Conservation (phyloP, 495 filamentous ascomycete genomes). For the Pseudevernia furfuracea region DNA sequence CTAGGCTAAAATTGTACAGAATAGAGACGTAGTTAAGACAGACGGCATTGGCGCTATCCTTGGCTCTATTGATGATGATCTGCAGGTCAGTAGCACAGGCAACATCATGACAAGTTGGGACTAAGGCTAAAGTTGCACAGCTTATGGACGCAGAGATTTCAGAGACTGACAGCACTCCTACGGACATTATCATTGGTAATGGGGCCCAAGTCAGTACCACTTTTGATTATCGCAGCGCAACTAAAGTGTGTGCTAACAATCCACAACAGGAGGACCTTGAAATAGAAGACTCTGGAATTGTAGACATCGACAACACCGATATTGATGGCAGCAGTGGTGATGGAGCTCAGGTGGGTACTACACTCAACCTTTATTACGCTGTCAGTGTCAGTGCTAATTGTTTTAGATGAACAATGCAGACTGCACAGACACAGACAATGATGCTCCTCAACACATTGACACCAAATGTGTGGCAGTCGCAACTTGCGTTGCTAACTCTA, state of each 20-base stretch:
- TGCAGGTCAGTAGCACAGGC: not conserved
- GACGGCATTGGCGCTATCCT: not conserved
- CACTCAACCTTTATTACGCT: no score
- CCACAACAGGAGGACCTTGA: not conserved
- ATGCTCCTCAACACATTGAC: constrained; percentile 1
- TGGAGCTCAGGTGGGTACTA: not conserved
- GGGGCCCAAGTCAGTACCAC: not conserved
- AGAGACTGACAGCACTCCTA: not conserved
- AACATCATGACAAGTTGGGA: not conserved
- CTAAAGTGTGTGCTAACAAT: not conserved
- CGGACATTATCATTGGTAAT: not conserved
- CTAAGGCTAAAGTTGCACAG: not conserved
- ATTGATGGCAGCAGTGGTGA: not conserved
- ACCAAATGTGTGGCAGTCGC: not conserved
- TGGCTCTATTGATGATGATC: not conserved
- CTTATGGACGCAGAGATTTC: not conserved
- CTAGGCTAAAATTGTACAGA: not conserved
- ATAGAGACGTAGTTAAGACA: not conserved
- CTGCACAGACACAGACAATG: not conserved
- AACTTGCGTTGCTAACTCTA: constrained; percentile 6
- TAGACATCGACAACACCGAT: not conserved
- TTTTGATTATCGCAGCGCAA: not conserved
- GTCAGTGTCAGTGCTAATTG: not conserved
- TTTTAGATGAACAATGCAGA: not conserved
- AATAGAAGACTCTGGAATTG: not conserved